phyloP scores from a whole-genome alignment of 1,139 yeast species.

The Nematodospora anomalae region DNA sequence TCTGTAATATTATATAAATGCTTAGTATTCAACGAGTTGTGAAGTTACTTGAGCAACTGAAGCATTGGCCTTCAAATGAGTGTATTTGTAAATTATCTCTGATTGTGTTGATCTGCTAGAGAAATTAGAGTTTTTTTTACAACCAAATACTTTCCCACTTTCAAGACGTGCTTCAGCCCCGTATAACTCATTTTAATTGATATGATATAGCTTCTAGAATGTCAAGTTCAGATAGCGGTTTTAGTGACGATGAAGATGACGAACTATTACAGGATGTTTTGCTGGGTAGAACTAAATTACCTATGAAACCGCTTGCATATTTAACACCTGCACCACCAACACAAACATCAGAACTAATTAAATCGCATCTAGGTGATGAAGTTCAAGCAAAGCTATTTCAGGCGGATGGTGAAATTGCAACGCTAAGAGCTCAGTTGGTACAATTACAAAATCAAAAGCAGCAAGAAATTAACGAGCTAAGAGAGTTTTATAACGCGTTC shows the following conservation, averaged over 20 bases:
- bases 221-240: slow-evolving; percentile 18
- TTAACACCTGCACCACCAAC: slow-evolving; percentile 5
- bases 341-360: not conserved
- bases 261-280: slow-evolving; percentile 24
- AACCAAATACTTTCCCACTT: not conserved
- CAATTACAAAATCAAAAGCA: slow-evolving; percentile 46
- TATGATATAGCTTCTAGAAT: slow-evolving; percentile 5
- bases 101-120: no score
- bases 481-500: slow-evolving; percentile 29
- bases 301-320: slow-evolving; percentile 4
- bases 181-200: no score
- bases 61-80: no score
- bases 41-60: no score
- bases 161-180: not conserved
- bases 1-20: no score
- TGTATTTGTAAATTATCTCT: no score
- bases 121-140: not conserved
- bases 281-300: slow-evolving; percentile 9
- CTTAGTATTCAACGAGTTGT: no score
- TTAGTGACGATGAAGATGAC: slow-evolving; percentile 43
- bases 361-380: slow-evolving; percentile 11
- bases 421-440: slow-evolving; percentile 63
- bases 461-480: slow-evolving; percentile 44
- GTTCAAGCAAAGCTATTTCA: slow-evolving; percentile 34
- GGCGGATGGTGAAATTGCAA: slow-evolving; percentile 78